Evolutionary conservation across 1,284 basidiomycete species (phyloP), one percentile per base, ranked within the genome.

Genomic region (Heterobasidion occidentale): DNA sequence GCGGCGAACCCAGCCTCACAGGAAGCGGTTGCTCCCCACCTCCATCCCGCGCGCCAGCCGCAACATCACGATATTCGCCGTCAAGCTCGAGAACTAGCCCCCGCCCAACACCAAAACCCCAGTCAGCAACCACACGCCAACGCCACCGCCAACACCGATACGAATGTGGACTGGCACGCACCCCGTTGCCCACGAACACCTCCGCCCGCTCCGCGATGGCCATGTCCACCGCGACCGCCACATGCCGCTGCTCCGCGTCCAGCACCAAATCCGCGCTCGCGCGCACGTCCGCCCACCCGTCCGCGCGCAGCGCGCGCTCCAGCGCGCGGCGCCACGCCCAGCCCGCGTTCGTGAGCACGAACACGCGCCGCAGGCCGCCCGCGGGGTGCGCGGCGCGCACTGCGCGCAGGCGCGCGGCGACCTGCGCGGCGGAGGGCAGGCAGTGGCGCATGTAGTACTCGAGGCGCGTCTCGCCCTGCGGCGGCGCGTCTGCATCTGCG

Each of bases 161-260:
- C 48, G 4, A 8, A 45, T 46, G 3, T 27, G 27, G 27, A 27
- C 27, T 27, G 27, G 36, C 9, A 50, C 56, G 17, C 49, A 77
- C 76, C 51, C 75, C 77, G 54, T 78, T 78, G 6, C 76, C 77
- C 46, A 79, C 62, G 51, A 79, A 73, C 12, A 74, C 69, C 58
- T 76, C 69, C 27, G 74, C 74, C 49, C 69, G 63, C 60, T 71
- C 64, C 44, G 71, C 77, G 50, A 79, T 67, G 53, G 71, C 69
- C 75, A 78, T 77, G 58, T 79, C 77, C 49, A 77, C 56, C 12
- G 64, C 68, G 58, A 75, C 73, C 20, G 71, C 62, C 44, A 74
- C 66, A 49, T 71, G 70, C 56, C 69, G 70, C 57, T 75, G 65
- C 60, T 76, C 72, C 64, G 64, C 64, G 11, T 67, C 73, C n/a